A percentile compares a stretch with the other conserved stretches of the same genome.
These are phyloP conservation scores for Starmerella vitae DNA, from an alignment of 805 yeast genomes.

Conservation along the genomic window DNA sequence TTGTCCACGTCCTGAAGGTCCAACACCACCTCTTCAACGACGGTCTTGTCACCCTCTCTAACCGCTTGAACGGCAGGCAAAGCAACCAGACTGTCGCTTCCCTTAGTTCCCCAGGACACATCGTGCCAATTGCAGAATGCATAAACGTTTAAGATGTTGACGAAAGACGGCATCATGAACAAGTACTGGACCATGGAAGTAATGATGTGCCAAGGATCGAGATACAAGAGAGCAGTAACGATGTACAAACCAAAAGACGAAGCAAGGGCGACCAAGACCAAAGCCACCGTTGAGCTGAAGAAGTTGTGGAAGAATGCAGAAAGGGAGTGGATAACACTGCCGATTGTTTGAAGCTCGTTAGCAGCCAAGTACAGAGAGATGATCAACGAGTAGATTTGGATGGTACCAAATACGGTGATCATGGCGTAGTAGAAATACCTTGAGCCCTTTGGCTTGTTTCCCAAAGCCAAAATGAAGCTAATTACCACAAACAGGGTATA, in stretches of 20 bases:
- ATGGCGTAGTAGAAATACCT: slow-evolving; percentile 40
- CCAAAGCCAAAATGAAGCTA: slow-evolving; percentile 50
- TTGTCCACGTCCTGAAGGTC: slow-evolving; percentile 41
- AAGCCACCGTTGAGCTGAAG: slow-evolving; percentile 35
- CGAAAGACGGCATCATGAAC: slow-evolving; percentile 28
- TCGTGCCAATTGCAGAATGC: slow-evolving; percentile 63
- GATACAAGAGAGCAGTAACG: slow-evolving; percentile 42
- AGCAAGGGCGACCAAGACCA: slow-evolving; percentile 45
- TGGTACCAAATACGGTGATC: slow-evolving; percentile 43
- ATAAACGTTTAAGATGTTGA: slow-evolving; percentile 44
- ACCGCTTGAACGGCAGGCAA: slow-evolving; percentile 40
- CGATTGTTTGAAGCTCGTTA: slow-evolving; percentile 34
- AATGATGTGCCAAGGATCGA: slow-evolving; percentile 56
- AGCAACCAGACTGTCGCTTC: slow-evolving; percentile 40
- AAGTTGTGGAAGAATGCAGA: slow-evolving; percentile 25
- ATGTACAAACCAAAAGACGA: slow-evolving; percentile 52
- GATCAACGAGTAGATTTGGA: slow-evolving; percentile 46
- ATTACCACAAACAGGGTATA: slow-evolving; percentile 44
- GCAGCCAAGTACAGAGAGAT: slow-evolving; percentile 48
- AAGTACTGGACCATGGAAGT: slow-evolving; percentile 35
- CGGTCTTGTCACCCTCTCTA: slow-evolving; percentile 40
- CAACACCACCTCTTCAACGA: slow-evolving; percentile 38
- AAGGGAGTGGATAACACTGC: slow-evolving; percentile 17
- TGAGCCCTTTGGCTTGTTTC: slow-evolving; percentile 52
- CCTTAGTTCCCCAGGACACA: slow-evolving; percentile 66